Base-by-base conservation (phyloP, 1,139 yeast species). In the Diutina pseudorugosa region DNA sequence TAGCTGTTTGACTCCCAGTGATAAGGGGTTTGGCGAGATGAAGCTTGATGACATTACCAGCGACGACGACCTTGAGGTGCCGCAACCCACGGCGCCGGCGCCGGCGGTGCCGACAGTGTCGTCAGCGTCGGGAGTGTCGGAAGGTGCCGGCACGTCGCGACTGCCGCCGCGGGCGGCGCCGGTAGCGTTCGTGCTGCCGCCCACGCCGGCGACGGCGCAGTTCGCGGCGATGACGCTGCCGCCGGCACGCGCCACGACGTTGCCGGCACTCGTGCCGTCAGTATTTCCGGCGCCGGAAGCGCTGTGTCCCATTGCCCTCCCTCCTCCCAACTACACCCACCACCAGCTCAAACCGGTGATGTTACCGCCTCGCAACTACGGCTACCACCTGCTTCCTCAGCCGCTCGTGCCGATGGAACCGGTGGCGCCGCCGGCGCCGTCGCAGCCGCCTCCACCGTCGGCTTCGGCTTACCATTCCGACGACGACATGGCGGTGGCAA, bases 1-100 rank as follows among this genome's bases (percentile, higher is more conserved):
- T 41, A 73, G 76, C 55, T 91, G 97, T 63, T 71, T 85, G 54
- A 70, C 66, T 55, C 94, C 95, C 0, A 68, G 68, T 53, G 84
- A 82, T 57, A 69, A 70, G 6, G 90, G 89, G 3, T 87, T 81
- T 67, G 94, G 95, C 1, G 79, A 81, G 65, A 72, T 85, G 56
- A 66, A 65, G 53, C 64, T 71, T 55, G 75, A 71, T 57, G 74
- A 67, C 41, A 23, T 45, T 36, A 25, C 41, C n/a, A 11, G 40
- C n/a, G 40, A 45, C 8, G 49, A 45, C 40, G 23, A 45, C 8
- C n/a, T 45, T 3, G 40, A 27, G 4, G 40, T 45, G 23, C 49
- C 47, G 19, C 6, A 4, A 23, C 25, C 25, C 25, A 23, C 25
- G 25, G 47, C 36, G 47, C 47, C 49, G 40, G 21, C 49, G 40